phyloP scores from a whole-genome alignment of 2,329 filamentous ascomycete species.

The Aphanocladium album region DNA sequence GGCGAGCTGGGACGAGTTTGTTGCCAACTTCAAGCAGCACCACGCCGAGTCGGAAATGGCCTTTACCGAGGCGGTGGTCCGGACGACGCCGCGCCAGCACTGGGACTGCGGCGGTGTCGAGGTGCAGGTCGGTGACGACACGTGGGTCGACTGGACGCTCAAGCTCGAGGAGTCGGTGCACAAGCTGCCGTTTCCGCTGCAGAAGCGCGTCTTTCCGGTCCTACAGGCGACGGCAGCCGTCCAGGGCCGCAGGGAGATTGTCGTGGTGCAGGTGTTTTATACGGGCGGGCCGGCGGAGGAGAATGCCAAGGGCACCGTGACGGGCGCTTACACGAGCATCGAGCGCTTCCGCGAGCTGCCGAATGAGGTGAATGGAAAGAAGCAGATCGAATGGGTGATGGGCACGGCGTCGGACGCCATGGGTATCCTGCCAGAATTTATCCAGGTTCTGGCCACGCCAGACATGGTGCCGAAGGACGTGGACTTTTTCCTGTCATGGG shows the following conservation, averaged over 20 bases:
- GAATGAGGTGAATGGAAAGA: constrained; percentile 20
- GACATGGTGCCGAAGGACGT: constrained; percentile 66
- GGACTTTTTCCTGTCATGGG: constrained; percentile 61
- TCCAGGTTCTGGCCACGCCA: constrained; percentile 61
- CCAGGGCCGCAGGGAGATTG: constrained; percentile 40
- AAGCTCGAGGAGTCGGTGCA: constrained; percentile 62
- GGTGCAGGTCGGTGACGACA: constrained; percentile 30
- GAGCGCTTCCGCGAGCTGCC: constrained; percentile 51
- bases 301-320: constrained; percentile 42
- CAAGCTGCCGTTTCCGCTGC: constrained; percentile 53
- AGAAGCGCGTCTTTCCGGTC: constrained; percentile 61
- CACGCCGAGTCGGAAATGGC: constrained; percentile 35
- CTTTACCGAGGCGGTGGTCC: constrained; percentile 35
- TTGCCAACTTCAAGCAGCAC: constrained; percentile 49
- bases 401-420: constrained; percentile 67
- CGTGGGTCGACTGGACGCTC: constrained; percentile 45
- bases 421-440: constrained; percentile 59
- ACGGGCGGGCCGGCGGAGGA: constrained; percentile 29
- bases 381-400: constrained; percentile 69
- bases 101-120: constrained; percentile 43
- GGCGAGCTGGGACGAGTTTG: constrained; percentile 61
- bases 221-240: constrained; percentile 54
- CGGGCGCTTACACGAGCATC: constrained; percentile 60
- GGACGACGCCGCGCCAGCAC: constrained; percentile 30
- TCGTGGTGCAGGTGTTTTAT: constrained; percentile 54